Evolutionary conservation across 805 yeast genomes (phyloP), one percentile per base, ranked within the genome.

Genomic region (Allodekkera sacchari): DNA sequence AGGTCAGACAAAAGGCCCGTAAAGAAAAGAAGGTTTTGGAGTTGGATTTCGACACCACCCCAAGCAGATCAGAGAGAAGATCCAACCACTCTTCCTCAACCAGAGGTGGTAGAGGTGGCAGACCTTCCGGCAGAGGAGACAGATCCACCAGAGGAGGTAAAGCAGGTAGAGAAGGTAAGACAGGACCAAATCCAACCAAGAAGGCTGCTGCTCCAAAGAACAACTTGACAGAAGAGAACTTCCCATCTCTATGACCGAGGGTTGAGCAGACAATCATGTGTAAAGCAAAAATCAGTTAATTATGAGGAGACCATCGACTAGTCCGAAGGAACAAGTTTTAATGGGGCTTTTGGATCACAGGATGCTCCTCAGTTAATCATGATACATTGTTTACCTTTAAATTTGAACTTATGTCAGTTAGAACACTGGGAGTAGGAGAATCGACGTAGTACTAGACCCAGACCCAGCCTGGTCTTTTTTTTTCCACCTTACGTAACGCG

Each of bases 11-110:
- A 55, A 87, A 85, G 74, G 69, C 77, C 43, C 71, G 67, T 60
- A 88, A 88, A 77, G 81, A 81, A 62, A 85, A 85, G 80, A 71
- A 65, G 53, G 63, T 68, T 57, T 68, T 87, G 55, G 89, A 83
- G 45, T 67, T 83, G 48, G 77, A 76, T 48, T 82, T 88, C 40
- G 63, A 71, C 41, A 81, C 80, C 57, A 67, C 80, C 47, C 87
- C 67, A 41, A 57, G 53, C 38, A 57, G 41, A 37, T 59, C 36
- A 39, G 59, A 48, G 50, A 58, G 51, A 44, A 35, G 31, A n/a
- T 37, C 33, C 22, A 35, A 34, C 16, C 32, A 33, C 19, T 24
- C 28, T 3, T 12, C 34, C 49, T 47, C 39, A 37, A 31, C 42
- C 23, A 50, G 50, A 33, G 54, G 61, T 42, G 52, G 53, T 14